Conservation (phyloP, 1,284 basidiomycete genomes). For the Austropuccinia psidii region DNA sequence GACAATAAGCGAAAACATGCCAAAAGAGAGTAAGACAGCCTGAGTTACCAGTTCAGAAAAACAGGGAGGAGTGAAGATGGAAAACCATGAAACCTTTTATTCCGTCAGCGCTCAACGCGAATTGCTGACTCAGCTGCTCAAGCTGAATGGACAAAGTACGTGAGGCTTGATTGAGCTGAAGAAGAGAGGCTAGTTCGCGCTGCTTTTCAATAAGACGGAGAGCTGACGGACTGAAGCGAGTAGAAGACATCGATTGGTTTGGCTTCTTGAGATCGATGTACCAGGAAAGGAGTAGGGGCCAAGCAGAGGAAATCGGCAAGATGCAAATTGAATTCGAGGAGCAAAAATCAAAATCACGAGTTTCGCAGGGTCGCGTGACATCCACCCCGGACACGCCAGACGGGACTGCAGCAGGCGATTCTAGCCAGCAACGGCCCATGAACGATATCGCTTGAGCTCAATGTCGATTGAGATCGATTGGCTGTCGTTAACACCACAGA, state of each 20-base stretch:
- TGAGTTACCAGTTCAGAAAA: not conserved
- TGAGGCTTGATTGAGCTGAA: conserved; percentile 3
- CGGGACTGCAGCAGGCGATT: not conserved
- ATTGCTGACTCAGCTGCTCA: not conserved
- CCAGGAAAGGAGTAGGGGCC: no score
- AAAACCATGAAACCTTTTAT: not conserved
- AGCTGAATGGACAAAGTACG: conserved; percentile 14
- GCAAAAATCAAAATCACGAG: not conserved
- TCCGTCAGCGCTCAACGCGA: not conserved
- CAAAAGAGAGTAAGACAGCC: not conserved
- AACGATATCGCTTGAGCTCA: not conserved
- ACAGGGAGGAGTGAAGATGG: not conserved
- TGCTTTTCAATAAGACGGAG: conserved; percentile 16
- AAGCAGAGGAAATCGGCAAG: not conserved
- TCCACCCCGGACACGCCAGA: not conserved
- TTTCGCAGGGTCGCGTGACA: not conserved
- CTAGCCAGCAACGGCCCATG: no score
- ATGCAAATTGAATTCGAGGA: not conserved
- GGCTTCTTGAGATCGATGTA: not conserved
- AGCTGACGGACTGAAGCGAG: not conserved
- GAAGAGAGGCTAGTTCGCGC: not conserved
- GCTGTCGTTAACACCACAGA: conserved; percentile 56
- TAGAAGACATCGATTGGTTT: not conserved
- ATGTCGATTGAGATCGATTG: conserved; percentile 57
- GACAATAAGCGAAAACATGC: not conserved